Evolutionary conservation across 1,139 yeast species (phyloP), one percentile per base, ranked within the genome.

Genomic region (Meyerozyma carpophila): DNA sequence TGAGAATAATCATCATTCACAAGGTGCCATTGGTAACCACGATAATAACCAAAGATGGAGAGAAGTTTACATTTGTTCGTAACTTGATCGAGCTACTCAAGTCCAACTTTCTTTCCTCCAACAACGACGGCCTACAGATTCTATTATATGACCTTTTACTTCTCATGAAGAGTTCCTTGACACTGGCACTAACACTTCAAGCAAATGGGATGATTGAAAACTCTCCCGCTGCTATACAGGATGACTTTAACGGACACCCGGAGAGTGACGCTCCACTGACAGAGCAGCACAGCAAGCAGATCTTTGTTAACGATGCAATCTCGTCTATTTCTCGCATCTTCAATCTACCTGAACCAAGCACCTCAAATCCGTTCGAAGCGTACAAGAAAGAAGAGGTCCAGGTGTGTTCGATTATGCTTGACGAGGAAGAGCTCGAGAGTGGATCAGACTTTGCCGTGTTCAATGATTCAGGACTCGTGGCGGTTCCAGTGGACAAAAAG

Each of bases 1-100:
- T 82, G 44, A 70, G 84, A 50, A 77, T 84, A 9, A 61, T 83
- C 28, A 75, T 83, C 49, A 79, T 84, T 44, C 88, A 83, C 56
- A 78, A 77, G 54, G 58, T 64, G 5, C 59, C 68, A 1, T 53
- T 76, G 27, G 63, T 69, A 3, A 55, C 65, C 45, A 50, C 59
- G 48, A 66, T 65, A 39, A 57, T 60, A 39, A 63, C 48, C 46
- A 65, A 50, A 47, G 74, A 56, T 50, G 62, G 55, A n/a, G 71
- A 58, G 48, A 63, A 56, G 47, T 63, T 70, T 41, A 54, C 56
- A 3, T 71, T 79, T 45, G 58, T 77, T 38, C 58, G 60, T 43
- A 77, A 76, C 43, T 61, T 82, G 52, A 68, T 75, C 24, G 63
- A 63, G 5, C 55, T 84, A 8, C 65, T 80, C 45, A 67, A 70